Evolutionary conservation across 2,329 filamentous ascomycete species (phyloP).

Genomic region (Pezicula carpinea): DNA sequence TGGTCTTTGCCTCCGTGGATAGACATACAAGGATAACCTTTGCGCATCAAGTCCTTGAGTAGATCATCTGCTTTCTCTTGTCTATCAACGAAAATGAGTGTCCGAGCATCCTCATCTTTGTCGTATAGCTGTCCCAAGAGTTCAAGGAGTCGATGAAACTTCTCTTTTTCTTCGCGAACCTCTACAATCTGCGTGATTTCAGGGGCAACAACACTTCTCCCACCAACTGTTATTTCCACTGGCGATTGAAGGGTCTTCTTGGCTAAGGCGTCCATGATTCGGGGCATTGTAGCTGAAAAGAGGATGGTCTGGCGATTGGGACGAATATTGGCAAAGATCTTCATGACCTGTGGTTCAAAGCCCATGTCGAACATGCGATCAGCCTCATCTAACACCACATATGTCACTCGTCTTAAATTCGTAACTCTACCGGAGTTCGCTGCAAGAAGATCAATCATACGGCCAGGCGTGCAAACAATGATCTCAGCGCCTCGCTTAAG

Average conservation of each 20-base stretch:
- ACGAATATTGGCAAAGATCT: conserved; percentile 86
- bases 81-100: conserved; percentile 86
- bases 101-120: conserved; percentile 82
- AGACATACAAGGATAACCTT: conserved; percentile 86
- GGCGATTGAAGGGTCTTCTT: conserved; percentile 83
- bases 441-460: conserved; percentile 90
- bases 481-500: conserved; percentile 94
- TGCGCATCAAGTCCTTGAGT: conserved; percentile 72
- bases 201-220: conserved; percentile 78
- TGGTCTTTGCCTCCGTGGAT: conserved; percentile 95
- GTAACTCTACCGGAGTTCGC: conserved; percentile 94
- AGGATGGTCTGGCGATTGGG: conserved; percentile 91
- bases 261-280: conserved; percentile 84
- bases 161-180: conserved; percentile 74
- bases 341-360: conserved; percentile 97
- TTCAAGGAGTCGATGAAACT: conserved; percentile 80
- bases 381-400: conserved; percentile 93
- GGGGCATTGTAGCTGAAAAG: conserved; percentile 94
- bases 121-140: conserved; percentile 84
- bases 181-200: conserved; percentile 94
- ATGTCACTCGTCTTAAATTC: conserved; percentile 83
- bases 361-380: conserved; percentile 99
- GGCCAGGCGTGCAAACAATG: conserved; percentile 89
- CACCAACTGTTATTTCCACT: conserved; percentile 88
- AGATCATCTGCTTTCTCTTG: conserved; percentile 85